These are phyloP conservation scores for Arachis monticola DNA, from an alignment of 331 rosid genomes.

Conservation along the genomic window DNA sequence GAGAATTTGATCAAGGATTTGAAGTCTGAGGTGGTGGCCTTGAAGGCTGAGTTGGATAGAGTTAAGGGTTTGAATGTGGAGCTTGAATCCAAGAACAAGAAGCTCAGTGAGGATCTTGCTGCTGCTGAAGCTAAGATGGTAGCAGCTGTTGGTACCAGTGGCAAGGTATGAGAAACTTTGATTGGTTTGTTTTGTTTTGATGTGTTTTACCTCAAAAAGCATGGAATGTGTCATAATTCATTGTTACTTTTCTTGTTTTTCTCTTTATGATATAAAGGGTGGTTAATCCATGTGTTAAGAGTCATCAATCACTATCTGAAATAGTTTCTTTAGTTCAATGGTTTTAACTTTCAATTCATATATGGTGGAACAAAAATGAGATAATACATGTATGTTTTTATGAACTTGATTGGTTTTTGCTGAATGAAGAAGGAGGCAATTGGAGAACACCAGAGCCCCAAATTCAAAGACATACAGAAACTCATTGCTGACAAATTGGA, in stretches of 20 bases:
- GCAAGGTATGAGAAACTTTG: constrained; percentile 55
- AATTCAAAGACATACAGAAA: constrained; percentile 72
- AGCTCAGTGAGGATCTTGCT: constrained; percentile 61
- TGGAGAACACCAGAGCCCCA: constrained; percentile 60
- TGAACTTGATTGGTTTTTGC: constrained; percentile 34
- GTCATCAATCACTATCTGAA: no score
- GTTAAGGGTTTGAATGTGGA: constrained; percentile 60
- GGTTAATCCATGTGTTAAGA: not conserved
- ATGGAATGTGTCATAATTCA: not conserved
- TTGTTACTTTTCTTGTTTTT: not conserved
- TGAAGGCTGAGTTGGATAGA: constrained; percentile 76
- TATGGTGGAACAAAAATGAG: not conserved
- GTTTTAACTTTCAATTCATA: not conserved
- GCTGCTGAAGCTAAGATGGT: constrained; percentile 68
- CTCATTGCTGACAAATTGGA: constrained; percentile 80
- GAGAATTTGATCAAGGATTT: constrained; percentile 64
- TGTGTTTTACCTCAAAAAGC: constrained; percentile 1
- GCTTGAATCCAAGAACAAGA: constrained; percentile 62
- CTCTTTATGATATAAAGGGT: constrained; percentile 23
- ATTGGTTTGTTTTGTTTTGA: not conserved
- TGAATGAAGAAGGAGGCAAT: constrained; percentile 53
- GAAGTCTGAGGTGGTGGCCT: constrained; percentile 56
- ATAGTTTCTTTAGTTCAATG: not conserved
- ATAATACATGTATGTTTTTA: not conserved
- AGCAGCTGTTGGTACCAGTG: constrained; percentile 43